phyloP scores from a whole-genome alignment of 352 stramenopile species.

The Pythium chondricola region DNA sequence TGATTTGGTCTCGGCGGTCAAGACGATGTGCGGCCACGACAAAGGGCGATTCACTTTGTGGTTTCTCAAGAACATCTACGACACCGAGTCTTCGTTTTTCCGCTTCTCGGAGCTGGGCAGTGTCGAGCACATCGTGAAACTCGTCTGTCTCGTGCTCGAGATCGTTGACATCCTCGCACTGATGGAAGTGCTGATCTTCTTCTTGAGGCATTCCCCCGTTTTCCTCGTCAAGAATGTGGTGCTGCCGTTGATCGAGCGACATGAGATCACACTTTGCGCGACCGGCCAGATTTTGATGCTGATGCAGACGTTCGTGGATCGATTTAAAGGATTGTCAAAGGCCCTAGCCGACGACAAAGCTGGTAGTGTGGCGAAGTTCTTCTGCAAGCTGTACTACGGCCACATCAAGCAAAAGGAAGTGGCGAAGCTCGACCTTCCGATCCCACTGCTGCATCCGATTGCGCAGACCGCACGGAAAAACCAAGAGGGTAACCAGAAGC shows the following conservation, averaged over 20 bases:
- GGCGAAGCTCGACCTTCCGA: constrained; percentile 65
- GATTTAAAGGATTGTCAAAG: constrained; percentile 64
- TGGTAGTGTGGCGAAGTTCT: constrained; percentile 70
- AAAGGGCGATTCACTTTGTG: constrained; percentile 78
- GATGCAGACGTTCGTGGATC: constrained; percentile 79
- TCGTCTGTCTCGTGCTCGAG: constrained; percentile 76
- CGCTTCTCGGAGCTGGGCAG: constrained; percentile 76
- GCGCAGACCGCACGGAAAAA: constrained; percentile 78
- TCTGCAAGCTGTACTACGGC: constrained; percentile 79
- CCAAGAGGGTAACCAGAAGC: constrained; percentile 66
- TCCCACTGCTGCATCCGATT: constrained; percentile 64
- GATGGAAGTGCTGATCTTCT: constrained; percentile 81
- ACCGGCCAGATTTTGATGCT: constrained; percentile 76
- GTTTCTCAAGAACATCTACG: constrained; percentile 82
- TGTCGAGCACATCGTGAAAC: constrained; percentile 75
- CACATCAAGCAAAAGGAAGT: constrained; percentile 85
- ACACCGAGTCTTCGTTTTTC: constrained; percentile 73
- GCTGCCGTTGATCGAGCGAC: constrained; percentile 72
- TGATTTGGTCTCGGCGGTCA: constrained; percentile 78
- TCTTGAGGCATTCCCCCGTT: constrained; percentile 59
- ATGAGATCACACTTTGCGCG: constrained; percentile 79
- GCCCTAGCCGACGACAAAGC: constrained; percentile 67
- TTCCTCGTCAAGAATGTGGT: constrained; percentile 83
- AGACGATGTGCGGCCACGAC: constrained; percentile 83
- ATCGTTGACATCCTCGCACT: constrained; percentile 76